A percentile compares a stretch with the other conserved stretches of the same genome.
phyloP scores from a whole-genome alignment of 1,139 yeast species.

The Hanseniaspora sp. region DNA sequence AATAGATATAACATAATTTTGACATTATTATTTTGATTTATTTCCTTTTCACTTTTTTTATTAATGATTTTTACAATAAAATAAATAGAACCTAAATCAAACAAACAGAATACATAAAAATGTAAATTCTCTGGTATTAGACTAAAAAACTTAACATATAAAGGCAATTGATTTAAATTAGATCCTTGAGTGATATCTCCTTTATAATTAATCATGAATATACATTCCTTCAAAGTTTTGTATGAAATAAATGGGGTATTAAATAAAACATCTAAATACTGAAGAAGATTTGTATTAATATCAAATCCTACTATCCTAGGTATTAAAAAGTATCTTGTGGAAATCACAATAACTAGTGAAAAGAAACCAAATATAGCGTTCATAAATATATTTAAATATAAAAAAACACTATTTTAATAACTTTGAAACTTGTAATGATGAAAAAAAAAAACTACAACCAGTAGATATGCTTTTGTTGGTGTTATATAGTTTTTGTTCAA shows the following conservation, averaged over 20 bases:
- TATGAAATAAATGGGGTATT: constrained; percentile 28
- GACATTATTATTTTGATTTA: constrained; percentile 20
- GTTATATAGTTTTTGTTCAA: too few relatives aligned
- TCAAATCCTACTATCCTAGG: not conserved
- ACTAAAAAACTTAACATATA: constrained; percentile 28
- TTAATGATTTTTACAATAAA: constrained; percentile 39
- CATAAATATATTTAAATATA: constrained; percentile 39
- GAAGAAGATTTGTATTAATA: constrained; percentile 2
- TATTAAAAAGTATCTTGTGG: constrained; percentile 16
- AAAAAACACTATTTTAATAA: too few relatives aligned
- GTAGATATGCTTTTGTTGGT: too few relatives aligned
- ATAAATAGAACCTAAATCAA: constrained; percentile 28
- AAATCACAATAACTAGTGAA: not conserved
- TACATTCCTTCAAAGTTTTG: constrained; percentile 61
- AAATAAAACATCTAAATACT: constrained; percentile 8
- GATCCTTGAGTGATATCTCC: constrained; percentile 56
- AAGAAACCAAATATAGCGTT: constrained; percentile 26
- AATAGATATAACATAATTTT: constrained; percentile 57
- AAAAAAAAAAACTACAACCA: too few relatives aligned
- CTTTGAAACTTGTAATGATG: too few relatives aligned
- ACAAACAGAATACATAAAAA: constrained; percentile 29
- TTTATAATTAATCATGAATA: constrained; percentile 50
- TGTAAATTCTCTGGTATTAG: not conserved
- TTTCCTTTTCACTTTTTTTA: constrained; percentile 24
- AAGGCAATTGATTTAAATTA: constrained; percentile 74